Evolutionary conservation across 1,139 yeast species (phyloP), one percentile per base, ranked within the genome.

Genomic region (Taphrina deformans): DNA sequence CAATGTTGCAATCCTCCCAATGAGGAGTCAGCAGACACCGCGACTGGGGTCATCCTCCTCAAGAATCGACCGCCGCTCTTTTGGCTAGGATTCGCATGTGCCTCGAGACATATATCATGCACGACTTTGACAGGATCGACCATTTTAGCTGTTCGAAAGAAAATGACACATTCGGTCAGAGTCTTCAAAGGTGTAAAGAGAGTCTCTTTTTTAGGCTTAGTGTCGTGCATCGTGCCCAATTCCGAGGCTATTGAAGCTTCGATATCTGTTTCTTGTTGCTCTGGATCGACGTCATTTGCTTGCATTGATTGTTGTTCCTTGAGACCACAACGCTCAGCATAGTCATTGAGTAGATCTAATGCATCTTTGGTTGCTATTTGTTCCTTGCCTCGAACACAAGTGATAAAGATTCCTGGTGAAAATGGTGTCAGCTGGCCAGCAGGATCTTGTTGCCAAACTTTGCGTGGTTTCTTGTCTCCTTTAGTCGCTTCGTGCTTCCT

Each of bases 151-250:
- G 92, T 84, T 71, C 95, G 88, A 71, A 91, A 84, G 74, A 93
- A 93, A 1, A 91, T 82, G 38, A 79, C 79, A 76, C 99, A 93
- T 74, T 90, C 97, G 73, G 95, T 87, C 27, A 86, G 88, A 55
- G 91, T 75, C 16, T 86, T 88, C 44, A 90, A 80, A 26, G 89
- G 86, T 51, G 81, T 79, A 53, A 91, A 78, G 14, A 85, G 75
- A 33, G 81, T 82, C 29, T 79, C 75, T 62, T 72, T 72, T 21
- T 70, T 69, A 53, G 67, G 70, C 71, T 66, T 76, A 40, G 72
- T 76, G 75, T 75, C 72, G 41, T 85, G 83, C 71, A 89, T 71
- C 21, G 81, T 87, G 29, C 79, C 82, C 12, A 70, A 51, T 52
- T 70, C 72, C 51, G 69, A 67, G 27, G 65, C 61, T 4, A 70